A percentile compares a stretch with the other conserved stretches of the same genome.
phyloP scores from a whole-genome alignment of 495 filamentous ascomycete species.

The Cryomyces antarcticus region DNA sequence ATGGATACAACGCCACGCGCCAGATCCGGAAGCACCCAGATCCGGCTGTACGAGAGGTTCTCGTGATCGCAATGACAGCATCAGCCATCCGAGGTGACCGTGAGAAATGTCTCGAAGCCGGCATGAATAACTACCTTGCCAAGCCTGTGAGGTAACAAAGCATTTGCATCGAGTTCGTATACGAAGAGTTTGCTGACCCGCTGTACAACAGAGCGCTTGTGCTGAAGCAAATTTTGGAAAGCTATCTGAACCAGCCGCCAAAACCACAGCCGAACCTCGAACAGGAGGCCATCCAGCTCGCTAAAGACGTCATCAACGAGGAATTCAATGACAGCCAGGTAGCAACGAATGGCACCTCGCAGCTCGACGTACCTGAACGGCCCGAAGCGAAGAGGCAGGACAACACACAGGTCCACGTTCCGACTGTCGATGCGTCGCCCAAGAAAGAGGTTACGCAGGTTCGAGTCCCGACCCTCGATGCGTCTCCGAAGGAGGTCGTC shows the following conservation, averaged over 20 bases:
- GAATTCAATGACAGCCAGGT: neutral
- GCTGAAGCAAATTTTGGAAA: constrained; percentile 54
- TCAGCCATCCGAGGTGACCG: constrained; percentile 78
- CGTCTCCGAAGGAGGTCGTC: too few species aligned
- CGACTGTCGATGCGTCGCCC: too few species aligned
- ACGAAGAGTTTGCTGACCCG: neutral
- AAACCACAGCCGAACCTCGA: constrained; percentile 19
- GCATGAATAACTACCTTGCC: constrained; percentile 91
- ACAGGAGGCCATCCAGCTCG: constrained; percentile 18
- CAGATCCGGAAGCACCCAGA: constrained; percentile 55
- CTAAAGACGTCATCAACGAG: constrained; percentile 3
- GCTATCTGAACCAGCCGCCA: constrained; percentile 29
- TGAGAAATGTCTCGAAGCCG: constrained; percentile 77
- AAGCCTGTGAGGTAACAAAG: constrained; percentile 48
- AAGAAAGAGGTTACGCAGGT: too few species aligned
- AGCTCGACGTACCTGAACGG: too few species aligned
- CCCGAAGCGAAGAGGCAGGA: too few species aligned
- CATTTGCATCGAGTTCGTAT: neutral
- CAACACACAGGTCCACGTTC: too few species aligned
- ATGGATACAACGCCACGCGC: constrained; percentile 83
- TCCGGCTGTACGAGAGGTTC: constrained; percentile 48
- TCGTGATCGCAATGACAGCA: constrained; percentile 89
- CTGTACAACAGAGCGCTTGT: constrained; percentile 25
- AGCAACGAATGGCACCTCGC: too few species aligned
- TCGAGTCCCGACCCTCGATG: too few species aligned